phyloP scores from a whole-genome alignment of 805 yeast species.

The Zygoascus ofunaensis region DNA sequence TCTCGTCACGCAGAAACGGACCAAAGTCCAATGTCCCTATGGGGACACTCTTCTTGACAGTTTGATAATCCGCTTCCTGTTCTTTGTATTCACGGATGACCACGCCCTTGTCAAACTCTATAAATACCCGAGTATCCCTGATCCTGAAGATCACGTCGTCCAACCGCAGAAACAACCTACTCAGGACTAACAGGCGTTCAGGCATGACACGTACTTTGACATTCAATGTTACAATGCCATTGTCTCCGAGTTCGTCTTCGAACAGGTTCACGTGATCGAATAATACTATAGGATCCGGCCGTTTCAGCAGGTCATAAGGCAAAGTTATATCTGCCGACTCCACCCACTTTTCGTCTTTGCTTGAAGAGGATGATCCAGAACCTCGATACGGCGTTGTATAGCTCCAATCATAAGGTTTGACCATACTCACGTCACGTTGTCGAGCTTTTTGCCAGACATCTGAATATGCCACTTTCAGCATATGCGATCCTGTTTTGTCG shows the following conservation, averaged over 20 bases:
- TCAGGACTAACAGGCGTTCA: constrained; percentile 59
- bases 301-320: constrained; percentile 61
- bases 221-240: constrained; percentile 73
- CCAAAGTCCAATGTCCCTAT: constrained; percentile 57
- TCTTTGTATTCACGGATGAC: constrained; percentile 71
- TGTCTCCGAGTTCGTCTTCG: constrained; percentile 95
- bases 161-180: constrained; percentile 75
- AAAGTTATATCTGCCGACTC: constrained; percentile 31
- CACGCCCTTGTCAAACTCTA: constrained; percentile 58
- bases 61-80: constrained; percentile 46
- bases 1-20: constrained; percentile 64
- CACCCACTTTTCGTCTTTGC: constrained; percentile 2
- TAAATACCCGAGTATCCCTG: constrained; percentile 73
- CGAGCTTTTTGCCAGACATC: constrained; percentile 58
- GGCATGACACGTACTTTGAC: constrained; percentile 87
- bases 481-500: constrained; percentile 40
- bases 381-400: constrained; percentile 79
- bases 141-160: constrained; percentile 82
- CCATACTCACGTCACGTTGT: constrained; percentile 42
- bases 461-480: constrained; percentile 74
- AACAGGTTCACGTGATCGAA: constrained; percentile 81
- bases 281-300: constrained; percentile 78
- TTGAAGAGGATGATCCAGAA: constrained; percentile 25
- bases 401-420: constrained; percentile 94
- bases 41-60: constrained; percentile 34